Base-by-base conservation (phyloP, 495 filamentous ascomycete species). In the Trichoderma gamsii region DNA sequence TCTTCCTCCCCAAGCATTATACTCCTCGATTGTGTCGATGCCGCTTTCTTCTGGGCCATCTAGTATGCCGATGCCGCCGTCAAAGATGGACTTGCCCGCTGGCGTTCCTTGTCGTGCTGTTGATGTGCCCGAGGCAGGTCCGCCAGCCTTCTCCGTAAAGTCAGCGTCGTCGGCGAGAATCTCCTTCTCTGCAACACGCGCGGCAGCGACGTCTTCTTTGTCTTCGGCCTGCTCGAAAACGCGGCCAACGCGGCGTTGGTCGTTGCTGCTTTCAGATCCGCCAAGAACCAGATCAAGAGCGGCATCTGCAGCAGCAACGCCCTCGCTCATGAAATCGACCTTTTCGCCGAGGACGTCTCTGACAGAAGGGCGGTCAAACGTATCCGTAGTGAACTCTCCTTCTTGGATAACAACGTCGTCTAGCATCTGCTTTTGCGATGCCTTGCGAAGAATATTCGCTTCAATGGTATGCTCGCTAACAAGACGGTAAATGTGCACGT, bases 371-470 rank as follows among this genome's bases (percentile, higher is more conserved):
- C 92, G 92, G 73, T 92, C 92, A 81, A 97, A 95, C 79, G 97
- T 94, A 76, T 98, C 96, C 0, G 96, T 99, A 1, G 93, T 99
- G 78, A 99, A 99, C 72, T 94, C 93, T 64, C 96, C 96, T 76
- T 97, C 93, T 76, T 99, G 96, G 72, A 99, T 99, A 67, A 99
- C 92, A 32, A 98, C 91, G 72, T 98, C 94, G 72, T 99, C 96
- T 0, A 99, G 81, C 89, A 98, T 93, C 68, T 93, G 89, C 79
- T 99, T 99, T 76, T 99, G 96, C 69, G 94, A 92, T 16, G 92
- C 90, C 73, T 98, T 98, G 67, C 93, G 91, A 27, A 99, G 84
- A 67, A 99, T 99, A 75, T 99, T 99, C 71, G 93, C 95, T 77
- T 99, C 96, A 67, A 99, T 98, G 1, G 96, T 99, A 76, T 97